phyloP scores from a whole-genome alignment of 108 stramenopile genomes.

The Cyclotella sp. region DNA sequence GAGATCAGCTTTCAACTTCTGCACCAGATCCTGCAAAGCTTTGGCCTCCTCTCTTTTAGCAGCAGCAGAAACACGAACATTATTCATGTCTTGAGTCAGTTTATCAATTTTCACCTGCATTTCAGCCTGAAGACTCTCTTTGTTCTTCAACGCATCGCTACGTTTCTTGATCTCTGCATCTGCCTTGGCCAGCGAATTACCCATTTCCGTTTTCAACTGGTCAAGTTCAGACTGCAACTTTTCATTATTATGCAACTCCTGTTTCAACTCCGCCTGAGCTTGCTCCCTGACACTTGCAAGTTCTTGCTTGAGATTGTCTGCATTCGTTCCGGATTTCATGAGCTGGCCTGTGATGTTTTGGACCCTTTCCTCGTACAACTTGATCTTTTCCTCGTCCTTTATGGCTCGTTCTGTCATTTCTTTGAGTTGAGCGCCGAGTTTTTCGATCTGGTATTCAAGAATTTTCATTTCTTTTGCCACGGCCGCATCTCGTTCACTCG shows the following conservation, averaged over 20 bases:
- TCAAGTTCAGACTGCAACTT: slow-evolving; percentile 30
- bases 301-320: slow-evolving; percentile 12
- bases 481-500: slow-evolving; percentile 5
- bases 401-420: background rate
- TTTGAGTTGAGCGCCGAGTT: background rate
- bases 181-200: slow-evolving; percentile 28
- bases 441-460: background rate
- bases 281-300: slow-evolving; percentile 22
- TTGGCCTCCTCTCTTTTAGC: slow-evolving; percentile 24
- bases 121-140: slow-evolving; percentile 33
- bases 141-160: slow-evolving; percentile 26
- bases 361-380: slow-evolving; percentile 10
- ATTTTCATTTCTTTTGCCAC: background rate
- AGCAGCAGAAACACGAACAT: slow-evolving; percentile 9
- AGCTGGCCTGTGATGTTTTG: slow-evolving; percentile 5
- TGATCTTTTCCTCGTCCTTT: background rate
- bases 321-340: background rate
- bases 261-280: slow-evolving; percentile 16
- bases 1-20: slow-evolving; percentile 25
- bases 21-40: slow-evolving; percentile 7
- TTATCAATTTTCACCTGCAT: slow-evolving; percentile 29
- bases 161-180: slow-evolving; percentile 36
- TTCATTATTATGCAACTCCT: slow-evolving; percentile 29
- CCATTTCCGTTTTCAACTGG: slow-evolving; percentile 35
- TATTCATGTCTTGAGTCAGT: slow-evolving; percentile 22